A percentile compares a stretch with the other conserved stretches of the same genome.
Evolutionary conservation across 371 early-diverging fungal species (phyloP).

Genomic region (Mucor plumbeus): DNA sequence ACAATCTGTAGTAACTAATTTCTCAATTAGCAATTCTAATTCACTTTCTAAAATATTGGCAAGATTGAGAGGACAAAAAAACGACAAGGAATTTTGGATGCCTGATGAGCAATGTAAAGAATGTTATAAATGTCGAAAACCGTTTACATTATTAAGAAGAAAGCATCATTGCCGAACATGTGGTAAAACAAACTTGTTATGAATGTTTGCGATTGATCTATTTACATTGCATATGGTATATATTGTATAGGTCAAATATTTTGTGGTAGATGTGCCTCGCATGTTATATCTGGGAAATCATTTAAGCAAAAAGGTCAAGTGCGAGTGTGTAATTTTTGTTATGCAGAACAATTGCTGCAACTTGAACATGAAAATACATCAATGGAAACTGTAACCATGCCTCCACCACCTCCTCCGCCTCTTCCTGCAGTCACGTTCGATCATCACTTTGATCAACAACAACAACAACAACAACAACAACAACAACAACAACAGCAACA

Average conservation of each 20-base stretch:
- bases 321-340: slow-evolving; percentile 84
- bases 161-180: slow-evolving; percentile 90
- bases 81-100: slow-evolving; percentile 85
- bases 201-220: neutral
- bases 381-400: neutral
- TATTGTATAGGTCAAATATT: slow-evolving; percentile 71
- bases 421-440: neutral
- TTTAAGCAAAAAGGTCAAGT: slow-evolving; percentile 76
- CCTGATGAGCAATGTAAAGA: slow-evolving; percentile 82
- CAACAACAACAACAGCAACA: neutral
- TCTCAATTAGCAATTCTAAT: slow-evolving; percentile 61
- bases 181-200: slow-evolving; percentile 48
- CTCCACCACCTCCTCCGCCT: neutral
- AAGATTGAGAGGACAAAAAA: slow-evolving; percentile 65
- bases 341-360: slow-evolving; percentile 51
- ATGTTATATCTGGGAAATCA: slow-evolving; percentile 73
- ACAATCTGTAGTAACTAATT: slow-evolving; percentile 59
- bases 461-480: neutral
- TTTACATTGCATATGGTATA: neutral
- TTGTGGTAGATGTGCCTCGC: slow-evolving; percentile 81
- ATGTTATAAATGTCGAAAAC: slow-evolving; percentile 82
- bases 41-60: slow-evolving; percentile 63
- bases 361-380: neutral
- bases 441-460: neutral
- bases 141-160: slow-evolving; percentile 75